These are phyloP conservation scores for Ogataea paraovalis DNA, from an alignment of 805 yeast species.

Conservation along the genomic window DNA sequence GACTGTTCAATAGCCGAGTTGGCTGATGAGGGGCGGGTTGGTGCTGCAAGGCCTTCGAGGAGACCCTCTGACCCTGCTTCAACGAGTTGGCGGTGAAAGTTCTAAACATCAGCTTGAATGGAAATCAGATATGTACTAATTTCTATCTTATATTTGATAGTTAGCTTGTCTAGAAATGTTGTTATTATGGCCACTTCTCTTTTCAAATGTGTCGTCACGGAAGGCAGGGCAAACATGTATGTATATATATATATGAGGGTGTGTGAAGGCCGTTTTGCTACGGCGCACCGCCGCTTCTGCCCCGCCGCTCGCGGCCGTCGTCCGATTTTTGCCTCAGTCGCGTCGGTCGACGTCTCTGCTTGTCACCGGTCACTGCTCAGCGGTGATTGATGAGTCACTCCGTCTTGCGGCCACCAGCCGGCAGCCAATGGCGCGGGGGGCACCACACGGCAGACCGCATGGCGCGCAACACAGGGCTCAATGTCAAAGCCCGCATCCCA, in stretches of 20 bases:
- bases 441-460: too few relatives aligned
- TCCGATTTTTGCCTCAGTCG: background rate
- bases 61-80: constrained; percentile 32
- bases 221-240: background rate
- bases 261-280: background rate
- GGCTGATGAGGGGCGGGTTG: constrained; percentile 24
- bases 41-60: constrained; percentile 31
- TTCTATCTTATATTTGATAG: too few relatives aligned
- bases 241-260: background rate
- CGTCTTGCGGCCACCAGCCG: too few relatives aligned
- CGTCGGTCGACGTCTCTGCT: background rate
- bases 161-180: too few relatives aligned
- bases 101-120: constrained; percentile 26
- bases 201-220: background rate
- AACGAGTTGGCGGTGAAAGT: constrained; percentile 26
- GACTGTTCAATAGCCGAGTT: constrained; percentile 19
- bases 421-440: too few relatives aligned
- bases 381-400: too few relatives aligned
- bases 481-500: too few relatives aligned
- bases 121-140: too few relatives aligned
- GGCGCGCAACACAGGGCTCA: too few relatives aligned
- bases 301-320: background rate
- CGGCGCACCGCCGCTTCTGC: background rate
- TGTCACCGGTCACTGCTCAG: too few relatives aligned
- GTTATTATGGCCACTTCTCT: too few relatives aligned